Evolutionary conservation across 805 yeast species (phyloP), one percentile per base, ranked within the genome.

Genomic region (Saccharomycopsis sp.): DNA sequence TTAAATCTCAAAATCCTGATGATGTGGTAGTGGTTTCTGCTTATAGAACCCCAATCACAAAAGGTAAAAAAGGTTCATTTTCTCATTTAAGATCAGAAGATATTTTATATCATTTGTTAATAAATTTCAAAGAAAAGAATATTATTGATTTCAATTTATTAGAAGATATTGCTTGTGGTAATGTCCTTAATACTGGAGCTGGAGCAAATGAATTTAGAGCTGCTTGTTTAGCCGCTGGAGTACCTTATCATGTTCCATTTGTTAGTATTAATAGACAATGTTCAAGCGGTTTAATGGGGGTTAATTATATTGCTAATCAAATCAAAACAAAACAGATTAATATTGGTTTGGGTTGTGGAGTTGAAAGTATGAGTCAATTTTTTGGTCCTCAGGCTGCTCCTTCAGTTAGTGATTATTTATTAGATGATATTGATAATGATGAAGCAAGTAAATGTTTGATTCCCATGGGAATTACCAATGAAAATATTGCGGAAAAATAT

Each of bases 401-500:
- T 9, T 63, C 66, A 31, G 66, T 79, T 45, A 75, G 84, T 10
- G 69, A 71, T 17, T 62, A 63, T 14, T 55, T 74, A 53, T 54
- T 64, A 34, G 56, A 57, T 8, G n/a, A 56, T 51, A 42, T 27
- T 19, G 37, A 32, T 12, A 43, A 28, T 19, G 35, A 27, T n/a
- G 71, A 65, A 35, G 79, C 80, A n/a, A 66, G 66, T 47, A 78
- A 78, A 60, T 89, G 96, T 63, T 64, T 81, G 60, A 75, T 89
- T 48, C 97, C 97, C 50, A 89, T 89, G 97, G 97, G 97, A 34
- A 78, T 79, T 54, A 89, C 97, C 40, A 83, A 86, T 56, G 97
- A 89, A 66, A 89, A 89, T 59, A 83, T 89, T 42, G 88, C 94
- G 21, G 60, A 62, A 32, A 70, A 71, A 58, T 88, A 68, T 61